These are phyloP conservation scores for Beauveria sp. DNA, from an alignment of 2,329 filamentous ascomycete genomes.

Conservation along the genomic window DNA sequence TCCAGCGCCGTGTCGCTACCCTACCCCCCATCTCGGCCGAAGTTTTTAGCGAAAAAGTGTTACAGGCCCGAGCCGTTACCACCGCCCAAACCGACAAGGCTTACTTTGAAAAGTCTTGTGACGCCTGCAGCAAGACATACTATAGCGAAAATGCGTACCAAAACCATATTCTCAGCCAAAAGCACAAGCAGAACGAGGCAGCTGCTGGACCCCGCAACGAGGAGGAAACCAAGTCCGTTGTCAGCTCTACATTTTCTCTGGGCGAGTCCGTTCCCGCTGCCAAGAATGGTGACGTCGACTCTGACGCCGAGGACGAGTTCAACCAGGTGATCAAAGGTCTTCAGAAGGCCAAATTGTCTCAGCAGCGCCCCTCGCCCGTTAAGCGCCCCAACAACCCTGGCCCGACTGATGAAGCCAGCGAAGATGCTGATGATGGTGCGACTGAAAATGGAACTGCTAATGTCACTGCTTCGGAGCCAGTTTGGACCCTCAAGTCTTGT, in stretches of 20 bases:
- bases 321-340: slow-evolving; percentile 70
- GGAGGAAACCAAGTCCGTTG: slow-evolving; percentile 72
- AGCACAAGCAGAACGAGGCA: slow-evolving; percentile 62
- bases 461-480: slow-evolving; percentile 23
- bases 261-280: slow-evolving; percentile 62
- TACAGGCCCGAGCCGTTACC: slow-evolving; percentile 79
- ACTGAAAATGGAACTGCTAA: slow-evolving; percentile 34
- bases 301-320: slow-evolving; percentile 67
- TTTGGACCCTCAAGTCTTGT: slow-evolving; percentile 50
- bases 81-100: slow-evolving; percentile 82
- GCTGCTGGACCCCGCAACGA: slow-evolving; percentile 36
- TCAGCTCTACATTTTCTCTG: slow-evolving; percentile 86
- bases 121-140: slow-evolving; percentile 82
- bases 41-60: slow-evolving; percentile 89
- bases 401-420: slow-evolving; percentile 40
- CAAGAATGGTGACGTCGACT: slow-evolving; percentile 46
- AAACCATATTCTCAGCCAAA: slow-evolving; percentile 86
- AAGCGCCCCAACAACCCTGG: slow-evolving; percentile 48
- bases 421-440: slow-evolving; percentile 33
- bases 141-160: slow-evolving; percentile 94
- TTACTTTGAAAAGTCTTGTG: slow-evolving; percentile 76
- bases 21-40: slow-evolving; percentile 87
- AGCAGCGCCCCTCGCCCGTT: slow-evolving; percentile 41
- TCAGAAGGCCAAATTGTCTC: slow-evolving; percentile 63
- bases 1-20: slow-evolving; percentile 87